Evolutionary conservation across 306 rosid genomes (phyloP), one percentile per base, ranked within the genome.

Genomic region (Sophora flavescens): DNA sequence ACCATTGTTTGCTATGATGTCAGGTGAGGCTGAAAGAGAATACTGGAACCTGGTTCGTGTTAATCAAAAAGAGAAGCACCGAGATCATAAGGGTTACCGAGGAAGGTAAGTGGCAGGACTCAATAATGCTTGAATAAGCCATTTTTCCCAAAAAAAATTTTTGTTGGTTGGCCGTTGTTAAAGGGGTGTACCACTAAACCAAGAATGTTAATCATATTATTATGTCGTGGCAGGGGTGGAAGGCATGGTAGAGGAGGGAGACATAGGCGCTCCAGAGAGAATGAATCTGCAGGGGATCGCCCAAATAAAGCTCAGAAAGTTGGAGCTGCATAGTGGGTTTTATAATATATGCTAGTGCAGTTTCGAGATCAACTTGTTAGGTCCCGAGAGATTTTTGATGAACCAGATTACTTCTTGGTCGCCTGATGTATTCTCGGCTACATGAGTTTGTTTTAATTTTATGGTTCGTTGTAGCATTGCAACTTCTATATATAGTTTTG

Each of bases 21-120:
- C 79, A 93, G 98, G 98, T 48, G 96, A 91, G 70, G 92, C 90
- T 6, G 98, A 93, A 79, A 93, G 62, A 77, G 96, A 89, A 78
- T 93, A 93, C 83, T 93, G 98, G 98, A 75, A 68, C 66, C 80
- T 73, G 3, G 90, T 91, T 82, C 93, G 96, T 4, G 86, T 88
- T 45, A 84, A 66, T 78, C 97, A 88, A 44, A 44, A 44, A 78
- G 97, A 85, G 13, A 89, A 72, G 57, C 83, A 13, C 78, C 81
- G 86, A 4, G 90, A 81, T 6, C 74, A 39, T 60, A 89, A 81
- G 84, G 72, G 84, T 18, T 59, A 82, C 75, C 82, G 91, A 6
- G 97, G 98, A 84, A 91, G 98, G 98, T 93, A 72, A 65, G 91
- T 68, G 53, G 51, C 1, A 14, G 7, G 15, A 67, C 35, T 71